Conservation (phyloP, 768 basidiomycete species). For the Gymnopilus junonius region DNA sequence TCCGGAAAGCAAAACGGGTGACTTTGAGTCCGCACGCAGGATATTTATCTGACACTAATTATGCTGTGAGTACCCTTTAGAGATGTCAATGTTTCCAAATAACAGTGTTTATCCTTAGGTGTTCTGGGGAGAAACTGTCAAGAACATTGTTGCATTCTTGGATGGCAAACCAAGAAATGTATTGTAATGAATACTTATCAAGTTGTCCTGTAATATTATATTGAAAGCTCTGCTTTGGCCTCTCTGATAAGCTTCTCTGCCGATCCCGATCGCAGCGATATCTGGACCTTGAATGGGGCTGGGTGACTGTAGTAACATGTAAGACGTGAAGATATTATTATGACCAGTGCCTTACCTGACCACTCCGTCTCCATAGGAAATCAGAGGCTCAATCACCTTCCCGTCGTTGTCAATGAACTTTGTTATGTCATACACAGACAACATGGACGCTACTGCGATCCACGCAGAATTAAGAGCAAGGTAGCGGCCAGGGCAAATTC, state of each 20-base stretch:
- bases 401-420: slow-evolving; percentile 37
- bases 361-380: slow-evolving; percentile 29
- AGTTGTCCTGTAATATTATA: neutral
- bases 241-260: slow-evolving; percentile 21
- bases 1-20: slow-evolving; percentile 55
- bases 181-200: neutral
- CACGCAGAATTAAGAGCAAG: slow-evolving; percentile 34
- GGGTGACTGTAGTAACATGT: slow-evolving; percentile 25
- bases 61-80: slow-evolving; percentile 40
- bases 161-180: slow-evolving; percentile 38
- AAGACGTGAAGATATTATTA: neutral
- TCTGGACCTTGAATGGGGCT: slow-evolving; percentile 23
- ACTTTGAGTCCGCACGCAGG: slow-evolving; percentile 66
- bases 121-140: slow-evolving; percentile 58
- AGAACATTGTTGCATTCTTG: slow-evolving; percentile 60
- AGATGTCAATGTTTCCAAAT: neutral
- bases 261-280: slow-evolving; percentile 23
- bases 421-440: slow-evolving; percentile 31
- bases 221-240: slow-evolving; percentile 11
- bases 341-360: slow-evolving; percentile 20
- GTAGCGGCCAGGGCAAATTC: slow-evolving; percentile 41
- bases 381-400: slow-evolving; percentile 15
- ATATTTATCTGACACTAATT: slow-evolving; percentile 57
- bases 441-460: slow-evolving; percentile 33
- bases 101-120: slow-evolving; percentile 31